Evolutionary conservation across 768 basidiomycete species (phyloP).

Genomic region (Tulasnella sp.): DNA sequence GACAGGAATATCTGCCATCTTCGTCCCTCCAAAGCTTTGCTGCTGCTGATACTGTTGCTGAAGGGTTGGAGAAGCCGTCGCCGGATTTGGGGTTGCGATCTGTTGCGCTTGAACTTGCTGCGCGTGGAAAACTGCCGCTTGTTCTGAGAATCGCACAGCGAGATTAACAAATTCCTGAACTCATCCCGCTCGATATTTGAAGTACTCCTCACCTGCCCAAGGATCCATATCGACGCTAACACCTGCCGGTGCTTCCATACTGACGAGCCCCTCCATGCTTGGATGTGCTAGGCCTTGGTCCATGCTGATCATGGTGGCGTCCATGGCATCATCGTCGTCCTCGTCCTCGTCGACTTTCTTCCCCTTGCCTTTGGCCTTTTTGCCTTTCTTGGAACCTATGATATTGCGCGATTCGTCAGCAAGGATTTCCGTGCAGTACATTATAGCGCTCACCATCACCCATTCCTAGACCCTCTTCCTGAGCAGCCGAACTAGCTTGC

Average conservation of each 20-base stretch:
- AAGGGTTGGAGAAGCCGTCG: not conserved
- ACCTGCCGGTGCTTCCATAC: conserved; percentile 20
- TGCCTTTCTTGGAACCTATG: conserved; percentile 1
- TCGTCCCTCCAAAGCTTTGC: not conserved
- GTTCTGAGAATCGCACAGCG: not conserved
- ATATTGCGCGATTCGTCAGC: not conserved
- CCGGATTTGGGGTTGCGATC: not conserved
- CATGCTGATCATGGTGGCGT: conserved; percentile 24
- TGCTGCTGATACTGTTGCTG: conserved; percentile 1
- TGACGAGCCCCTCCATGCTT: conserved; percentile 26
- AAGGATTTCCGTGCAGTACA: not conserved
- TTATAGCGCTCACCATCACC: not conserved
- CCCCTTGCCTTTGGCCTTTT: conserved; percentile 16
- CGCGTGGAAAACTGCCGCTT: not conserved
- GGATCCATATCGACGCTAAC: conserved; percentile 32
- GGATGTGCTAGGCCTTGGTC: not conserved
- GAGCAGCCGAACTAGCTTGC: conserved; percentile 10
- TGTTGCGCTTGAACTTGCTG: conserved; percentile 1
- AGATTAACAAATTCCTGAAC: not conserved
- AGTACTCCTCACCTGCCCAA: conserved; percentile 19
- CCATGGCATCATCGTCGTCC: conserved; percentile 29
- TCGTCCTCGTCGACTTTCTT: conserved; percentile 24
- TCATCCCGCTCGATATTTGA: no score
- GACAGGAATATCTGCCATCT: conserved; percentile 11
- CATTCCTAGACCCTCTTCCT: conserved; percentile 20